Percentiles rank a stretch among this genome's conserved stretches.
These are phyloP conservation scores for Cetraspora pellucida DNA, from an alignment of 192 early-diverging fungal species.

Conservation along the genomic window DNA sequence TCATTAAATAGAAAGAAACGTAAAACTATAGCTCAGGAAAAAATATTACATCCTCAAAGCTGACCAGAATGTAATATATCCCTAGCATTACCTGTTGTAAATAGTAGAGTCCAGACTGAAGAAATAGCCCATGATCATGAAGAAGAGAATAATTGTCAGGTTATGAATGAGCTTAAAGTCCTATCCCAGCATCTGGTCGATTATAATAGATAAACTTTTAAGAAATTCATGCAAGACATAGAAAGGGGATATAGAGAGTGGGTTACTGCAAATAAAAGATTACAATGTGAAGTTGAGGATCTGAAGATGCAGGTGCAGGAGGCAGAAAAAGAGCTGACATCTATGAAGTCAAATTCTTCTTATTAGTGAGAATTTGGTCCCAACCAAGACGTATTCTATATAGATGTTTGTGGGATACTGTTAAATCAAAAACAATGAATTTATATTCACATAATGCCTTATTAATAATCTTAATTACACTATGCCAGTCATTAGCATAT, in stretches of 20 bases:
- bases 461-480: constrained; percentile 4
- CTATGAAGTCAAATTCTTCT: constrained; percentile 1
- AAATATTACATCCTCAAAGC: not conserved
- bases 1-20: not conserved
- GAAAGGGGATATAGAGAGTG: not conserved
- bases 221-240: constrained; percentile 9
- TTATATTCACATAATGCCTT: not conserved
- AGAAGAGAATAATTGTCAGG: constrained; percentile 1
- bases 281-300: not conserved
- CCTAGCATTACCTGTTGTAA: not conserved
- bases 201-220: constrained; percentile 4
- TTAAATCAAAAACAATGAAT: constrained; percentile 17
- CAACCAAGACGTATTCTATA: not conserved
- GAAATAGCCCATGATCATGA: constrained; percentile 11
- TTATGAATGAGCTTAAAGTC: not conserved
- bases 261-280: constrained; percentile 12
- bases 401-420: not conserved
- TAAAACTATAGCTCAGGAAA: no score
- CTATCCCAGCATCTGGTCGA: not conserved
- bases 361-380: not conserved
- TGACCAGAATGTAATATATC: not conserved
- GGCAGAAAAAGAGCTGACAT: constrained; percentile 3
- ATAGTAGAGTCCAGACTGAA: not conserved
- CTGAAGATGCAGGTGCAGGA: constrained; percentile 5
- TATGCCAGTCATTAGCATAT: constrained; percentile 14